Evolutionary conservation across 495 filamentous ascomycete genomes (phyloP).

Genomic region (Antarctomyces pellizariae): DNA sequence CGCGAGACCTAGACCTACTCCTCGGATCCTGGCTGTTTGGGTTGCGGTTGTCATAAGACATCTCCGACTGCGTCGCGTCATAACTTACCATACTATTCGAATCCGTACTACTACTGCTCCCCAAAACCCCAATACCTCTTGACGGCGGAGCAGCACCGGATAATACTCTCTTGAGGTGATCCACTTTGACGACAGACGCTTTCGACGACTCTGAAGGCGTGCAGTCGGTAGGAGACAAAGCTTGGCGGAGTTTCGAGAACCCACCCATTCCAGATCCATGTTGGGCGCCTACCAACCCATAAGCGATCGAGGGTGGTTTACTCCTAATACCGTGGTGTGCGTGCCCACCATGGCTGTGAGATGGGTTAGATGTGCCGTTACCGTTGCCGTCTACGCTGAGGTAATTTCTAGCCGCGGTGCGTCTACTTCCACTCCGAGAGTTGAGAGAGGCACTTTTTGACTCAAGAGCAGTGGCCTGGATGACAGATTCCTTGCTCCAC

Average conservation of each 20-base stretch:
- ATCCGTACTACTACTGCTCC: slow-evolving; percentile 20
- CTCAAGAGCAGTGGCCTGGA: slow-evolving; percentile 40
- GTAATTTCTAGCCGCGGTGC: slow-evolving; percentile 24
- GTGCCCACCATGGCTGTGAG: slow-evolving; percentile 3
- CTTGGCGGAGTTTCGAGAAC: slow-evolving; percentile 12
- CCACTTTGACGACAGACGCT: slow-evolving; percentile 56
- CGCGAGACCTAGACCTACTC: no score
- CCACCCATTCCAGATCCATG: slow-evolving; percentile 11
- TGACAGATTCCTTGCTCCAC: slow-evolving; percentile 52
- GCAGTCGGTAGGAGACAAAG: slow-evolving; percentile 24
- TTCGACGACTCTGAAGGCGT: slow-evolving; percentile 34
- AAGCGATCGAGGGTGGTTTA: slow-evolving; percentile 7
- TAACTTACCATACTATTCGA: slow-evolving; percentile 35
- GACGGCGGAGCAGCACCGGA: slow-evolving; percentile 19
- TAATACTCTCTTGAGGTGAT: slow-evolving; percentile 59
- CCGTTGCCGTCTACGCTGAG: slow-evolving; percentile 30
- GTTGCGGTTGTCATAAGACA: slow-evolving; percentile 21
- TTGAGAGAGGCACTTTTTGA: slow-evolving; percentile 46
- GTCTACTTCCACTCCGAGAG: slow-evolving; percentile 37
- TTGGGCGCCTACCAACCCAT: slow-evolving; percentile 12
- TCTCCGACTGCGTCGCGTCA: slow-evolving; percentile 26
- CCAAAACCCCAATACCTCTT: slow-evolving; percentile 9
- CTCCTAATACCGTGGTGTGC: slow-evolving; percentile 1
- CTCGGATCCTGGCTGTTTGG: slow-evolving; percentile 1
- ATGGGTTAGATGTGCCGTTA: slow-evolving; percentile 8